Conservation (phyloP, 2,329 filamentous ascomycete species). For the Neurospora sp. region DNA sequence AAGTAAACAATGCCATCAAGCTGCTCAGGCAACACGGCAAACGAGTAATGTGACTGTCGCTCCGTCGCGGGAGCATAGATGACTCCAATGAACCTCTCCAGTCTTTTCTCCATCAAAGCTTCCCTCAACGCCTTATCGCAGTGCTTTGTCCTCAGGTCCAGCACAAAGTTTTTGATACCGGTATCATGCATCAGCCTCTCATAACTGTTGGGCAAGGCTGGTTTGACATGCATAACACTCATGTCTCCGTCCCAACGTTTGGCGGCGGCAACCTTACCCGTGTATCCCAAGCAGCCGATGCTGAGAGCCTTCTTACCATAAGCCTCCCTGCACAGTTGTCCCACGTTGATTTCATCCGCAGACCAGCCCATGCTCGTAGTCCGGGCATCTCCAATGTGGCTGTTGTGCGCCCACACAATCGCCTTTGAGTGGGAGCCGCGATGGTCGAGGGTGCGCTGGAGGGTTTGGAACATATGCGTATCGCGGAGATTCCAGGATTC, state of each 20-base stretch:
- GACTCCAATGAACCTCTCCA: conserved; percentile 45
- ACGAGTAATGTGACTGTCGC: conserved; percentile 37
- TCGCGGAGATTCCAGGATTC: conserved; percentile 43
- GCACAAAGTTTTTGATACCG: conserved; percentile 32
- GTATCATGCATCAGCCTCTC: conserved; percentile 38
- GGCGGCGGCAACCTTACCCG: conserved; percentile 42
- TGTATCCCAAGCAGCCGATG: conserved; percentile 37
- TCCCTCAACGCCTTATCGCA: conserved; percentile 26
- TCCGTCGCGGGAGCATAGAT: conserved; percentile 42
- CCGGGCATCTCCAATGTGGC: conserved; percentile 43
- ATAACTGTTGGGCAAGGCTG: conserved; percentile 36
- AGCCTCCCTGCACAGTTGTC: conserved; percentile 39
- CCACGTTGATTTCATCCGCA: conserved; percentile 38
- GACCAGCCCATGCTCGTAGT: conserved; percentile 37
- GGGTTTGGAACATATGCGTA: conserved; percentile 40
- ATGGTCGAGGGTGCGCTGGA: conserved; percentile 32
- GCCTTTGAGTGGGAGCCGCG: conserved; percentile 31
- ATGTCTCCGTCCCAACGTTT: conserved; percentile 41
- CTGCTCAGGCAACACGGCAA: conserved; percentile 34
- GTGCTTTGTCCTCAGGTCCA: conserved; percentile 32
- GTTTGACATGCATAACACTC: conserved; percentile 37
- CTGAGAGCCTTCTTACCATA: conserved; percentile 21
- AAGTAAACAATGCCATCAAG: conserved; percentile 43
- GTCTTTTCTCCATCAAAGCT: conserved; percentile 26
- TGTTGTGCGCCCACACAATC: conserved; percentile 45